Percentiles rank a stretch among this genome's conserved stretches.
Evolutionary conservation across 257 asterid genomes (phyloP).

Genomic region (Solanum virginianum): DNA sequence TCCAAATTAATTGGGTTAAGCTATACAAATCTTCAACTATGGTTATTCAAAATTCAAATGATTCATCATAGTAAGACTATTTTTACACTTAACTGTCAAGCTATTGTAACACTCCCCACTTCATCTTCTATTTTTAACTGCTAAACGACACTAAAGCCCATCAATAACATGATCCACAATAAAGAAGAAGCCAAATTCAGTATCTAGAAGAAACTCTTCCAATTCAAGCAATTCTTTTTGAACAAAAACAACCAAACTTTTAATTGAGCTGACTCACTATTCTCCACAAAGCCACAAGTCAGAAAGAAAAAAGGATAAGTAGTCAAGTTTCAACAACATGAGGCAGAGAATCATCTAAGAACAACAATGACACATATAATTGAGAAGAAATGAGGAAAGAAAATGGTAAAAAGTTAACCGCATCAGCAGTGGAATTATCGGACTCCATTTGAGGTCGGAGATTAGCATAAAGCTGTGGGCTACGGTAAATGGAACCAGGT

Average conservation of each 20-base stretch:
- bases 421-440: conserved; percentile 69
- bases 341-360: background rate
- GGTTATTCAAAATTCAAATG: background rate
- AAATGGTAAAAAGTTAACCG: conserved; percentile 38
- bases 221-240: background rate
- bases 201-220: background rate
- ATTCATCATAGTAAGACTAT: background rate
- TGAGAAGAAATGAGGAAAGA: background rate
- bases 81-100: background rate
- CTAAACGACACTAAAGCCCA: background rate
- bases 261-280: background rate
- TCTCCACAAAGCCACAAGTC: background rate
- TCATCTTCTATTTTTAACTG: background rate
- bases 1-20: background rate
- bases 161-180: background rate
- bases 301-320: background rate
- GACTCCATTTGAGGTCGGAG: conserved; percentile 61
- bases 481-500: conserved; percentile 81
- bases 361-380: background rate
- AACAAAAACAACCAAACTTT: background rate
- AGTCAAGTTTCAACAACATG: background rate
- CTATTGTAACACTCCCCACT: background rate
- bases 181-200: background rate
- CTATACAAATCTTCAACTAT: background rate
- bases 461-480: conserved; percentile 71